Base-by-base conservation (phyloP, 2,329 filamentous ascomycete species). In the Graphilbum fragrans region DNA sequence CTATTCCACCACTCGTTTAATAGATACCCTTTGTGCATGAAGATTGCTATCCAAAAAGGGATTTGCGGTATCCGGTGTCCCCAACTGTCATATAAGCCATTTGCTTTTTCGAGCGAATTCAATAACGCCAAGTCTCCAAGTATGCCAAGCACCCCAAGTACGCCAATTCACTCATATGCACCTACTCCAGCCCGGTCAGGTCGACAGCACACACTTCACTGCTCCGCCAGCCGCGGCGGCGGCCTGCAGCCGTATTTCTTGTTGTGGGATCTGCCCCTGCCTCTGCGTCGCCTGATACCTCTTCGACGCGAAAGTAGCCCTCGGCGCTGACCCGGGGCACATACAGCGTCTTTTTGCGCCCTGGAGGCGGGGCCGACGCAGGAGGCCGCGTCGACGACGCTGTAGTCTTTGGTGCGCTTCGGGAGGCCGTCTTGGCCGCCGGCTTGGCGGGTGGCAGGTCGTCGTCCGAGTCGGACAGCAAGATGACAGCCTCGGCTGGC, bases 301-400 rank as follows among this genome's bases (percentile, higher is more conserved):
- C 49, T 10, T 48, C 42, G 38, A 54, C 52, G 9, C 40, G 45
- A 35, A 57, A 53, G 45, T 47, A 58, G 3, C 55, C 55, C n/a
- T 45, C 29, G 5, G 48, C 50, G 34, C 52, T 54, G 4, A 43
- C 49, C 18, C 51, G 45, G 4, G 51, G 49, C 10, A 56, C 44
- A 36, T 52, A 56, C 20, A 41, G 31, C 11, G 19, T 46, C 31
- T 41, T 37, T 2, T 22, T 23, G 3, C 10, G 17, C 12, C 2
- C 18, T 14, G 19, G 12, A n/a, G 38, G 22, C 17, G 32, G 11
- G 12, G 18, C 14, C 18, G 27, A 22, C 3, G n/a, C 17, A 11
- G 27, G n/a, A 31, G 29, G 37, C 37, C 5, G 9, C 32, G n/a
- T 6, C n/a, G n/a, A n/a, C n/a, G n/a, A n/a, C n/a, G n/a, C 17